Base-by-base conservation (phyloP, 1,139 yeast species). In the Ogataea hybrid region DNA sequence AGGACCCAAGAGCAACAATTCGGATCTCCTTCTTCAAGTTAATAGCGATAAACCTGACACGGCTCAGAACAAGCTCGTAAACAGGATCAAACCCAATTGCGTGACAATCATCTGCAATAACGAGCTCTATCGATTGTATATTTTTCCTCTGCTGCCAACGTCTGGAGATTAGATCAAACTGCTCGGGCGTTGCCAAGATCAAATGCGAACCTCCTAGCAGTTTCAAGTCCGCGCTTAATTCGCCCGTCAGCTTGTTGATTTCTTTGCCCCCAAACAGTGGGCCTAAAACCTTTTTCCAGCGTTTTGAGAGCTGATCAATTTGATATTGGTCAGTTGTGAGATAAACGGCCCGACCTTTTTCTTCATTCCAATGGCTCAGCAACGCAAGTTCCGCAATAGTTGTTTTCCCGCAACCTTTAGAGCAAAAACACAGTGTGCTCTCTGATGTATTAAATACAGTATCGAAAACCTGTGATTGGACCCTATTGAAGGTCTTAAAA, bases 61-160 rank as follows among this genome's bases (percentile, higher is more conserved):
- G 71, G 1, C 94, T 71, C 8, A 92, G 64, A 1, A 80, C 61
- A 12, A 72, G 70, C 61, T 94, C 99, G 56, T 89, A 89, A 1
- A 66, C 57, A 50, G 14, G 54, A 53, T 1, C 78, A 43, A 73
- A 73, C 2, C 94, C 89, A 23, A 90, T 60, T 39, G 66, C 58
- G 53, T 92, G 96, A n/a, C 77, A 65, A 56, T 88, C 92, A 61
- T 88, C 96, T 39, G 79, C 79, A 39, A 92, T 75, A 3, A 88
- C 58, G 29, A 88, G 61, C 40, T 79, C 87, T 25, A 92, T 75
- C 0, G 77, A 62, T 47, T 84, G 89, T 4, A 90, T 68, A 37
- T 81, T 80, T 54, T 77, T 81, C 46, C 89, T 68, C 50, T 79
- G 84, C 52, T 81, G 81, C 97, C 97, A 92, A 39, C 90, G 72